Evolutionary conservation across 1,139 yeast species (phyloP).

Genomic region (Candida tetrigidarum): DNA sequence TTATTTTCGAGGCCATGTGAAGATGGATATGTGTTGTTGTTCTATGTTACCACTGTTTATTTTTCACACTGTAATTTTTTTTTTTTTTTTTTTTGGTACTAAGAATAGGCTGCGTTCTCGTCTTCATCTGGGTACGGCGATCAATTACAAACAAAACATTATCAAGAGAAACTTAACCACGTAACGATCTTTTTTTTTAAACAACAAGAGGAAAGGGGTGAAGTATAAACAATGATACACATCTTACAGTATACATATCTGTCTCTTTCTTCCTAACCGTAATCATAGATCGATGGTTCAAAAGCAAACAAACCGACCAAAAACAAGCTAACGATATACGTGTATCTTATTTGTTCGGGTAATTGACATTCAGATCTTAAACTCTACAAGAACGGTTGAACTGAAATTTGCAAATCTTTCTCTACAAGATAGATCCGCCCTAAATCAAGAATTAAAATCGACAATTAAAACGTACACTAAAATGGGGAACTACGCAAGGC

Average conservation of each 20-base stretch:
- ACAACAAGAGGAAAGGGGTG: background rate
- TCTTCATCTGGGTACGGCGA: background rate
- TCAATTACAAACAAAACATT: background rate
- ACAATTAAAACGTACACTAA: no score
- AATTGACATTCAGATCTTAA: conserved; percentile 2
- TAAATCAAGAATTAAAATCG: no score
- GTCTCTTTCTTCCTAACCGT: no score
- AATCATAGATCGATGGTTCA: conserved; percentile 1
- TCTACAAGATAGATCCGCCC: no score
- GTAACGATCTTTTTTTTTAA: no score
- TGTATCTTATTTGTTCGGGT: background rate
- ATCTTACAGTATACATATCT: no score
- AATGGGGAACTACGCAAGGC: background rate
- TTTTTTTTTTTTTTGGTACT: no score
- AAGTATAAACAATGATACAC: background rate
- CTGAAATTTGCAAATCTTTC: background rate
- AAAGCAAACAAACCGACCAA: no score
- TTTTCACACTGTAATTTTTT: no score
- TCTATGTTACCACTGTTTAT: no score
- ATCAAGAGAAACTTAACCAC: background rate
- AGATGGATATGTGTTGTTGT: background rate
- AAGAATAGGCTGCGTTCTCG: no score
- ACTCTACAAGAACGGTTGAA: conserved; percentile 2
- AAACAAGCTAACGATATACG: background rate
- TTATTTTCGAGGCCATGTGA: conserved; percentile 12